Base-by-base conservation (phyloP, 2,329 filamentous ascomycete species). In the Leptosphaerulina australis region DNA sequence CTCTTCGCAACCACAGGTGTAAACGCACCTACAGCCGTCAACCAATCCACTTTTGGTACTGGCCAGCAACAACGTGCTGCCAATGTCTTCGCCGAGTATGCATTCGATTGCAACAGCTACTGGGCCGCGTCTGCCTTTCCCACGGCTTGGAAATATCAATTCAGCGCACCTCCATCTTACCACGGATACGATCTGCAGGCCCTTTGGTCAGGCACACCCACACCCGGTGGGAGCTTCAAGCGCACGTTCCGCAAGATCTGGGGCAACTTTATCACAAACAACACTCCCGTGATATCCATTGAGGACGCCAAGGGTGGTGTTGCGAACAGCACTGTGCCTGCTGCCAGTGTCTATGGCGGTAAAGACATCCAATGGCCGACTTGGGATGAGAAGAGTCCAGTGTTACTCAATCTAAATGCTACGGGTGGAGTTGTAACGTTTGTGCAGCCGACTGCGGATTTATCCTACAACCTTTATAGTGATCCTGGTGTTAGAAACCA, bases 71-170 rank as follows among this genome's bases (percentile, higher is more conserved):
- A 71, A 41, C 66, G 75, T 15, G 60, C 76, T 4, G 75, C 75
- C 60, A 64, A 75, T 50, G 69, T 77, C 17, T 78, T 75, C 51
- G 75, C 75, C 6, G 76, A 78, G 53, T 76, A 72, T 52, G 74
- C 77, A 26, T 77, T 78, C 56, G 68, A 67, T 41, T 76, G 74
- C 46, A 71, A 71, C 3, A 64, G 60, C 8, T 72, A 75, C 56
- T 76, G 73, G 68, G 69, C 74, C 39, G 72, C 73, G 3, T 64
- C 60, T 11, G 73, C 73, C 3, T 68, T 70, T 47, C 59, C 66
- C 0, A 36, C 60, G 24, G 67, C 62, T 11, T 71, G 67, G 67
- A 68, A 68, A 33, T 70, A 71, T 52, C 67, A 71, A 25, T 70
- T 66, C 49, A 63, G 59, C 41, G 60, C 45, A 2, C 57, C 56